Conservation (phyloP, 2,329 filamentous ascomycete genomes). For the Neurospora sp. region DNA sequence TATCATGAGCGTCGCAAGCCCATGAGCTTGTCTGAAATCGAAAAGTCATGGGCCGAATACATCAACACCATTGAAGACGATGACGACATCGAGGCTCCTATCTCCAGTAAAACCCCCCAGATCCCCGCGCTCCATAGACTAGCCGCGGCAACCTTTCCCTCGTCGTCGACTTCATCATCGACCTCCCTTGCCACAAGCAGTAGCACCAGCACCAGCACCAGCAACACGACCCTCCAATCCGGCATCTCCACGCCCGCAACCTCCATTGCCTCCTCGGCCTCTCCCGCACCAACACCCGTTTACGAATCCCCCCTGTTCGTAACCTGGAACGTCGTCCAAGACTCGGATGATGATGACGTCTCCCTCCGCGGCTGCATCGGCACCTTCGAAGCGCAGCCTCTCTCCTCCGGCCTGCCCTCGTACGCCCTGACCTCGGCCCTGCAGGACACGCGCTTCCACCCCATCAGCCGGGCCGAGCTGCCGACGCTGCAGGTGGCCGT, state of each 20-base stretch:
- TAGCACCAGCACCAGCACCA: slow-evolving; percentile 15
- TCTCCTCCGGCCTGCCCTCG: slow-evolving; percentile 62
- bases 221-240: slow-evolving; percentile 11
- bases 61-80: slow-evolving; percentile 18
- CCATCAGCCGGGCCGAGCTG: slow-evolving; percentile 44
- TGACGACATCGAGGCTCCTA: slow-evolving; percentile 8
- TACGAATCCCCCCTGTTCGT: slow-evolving; percentile 73
- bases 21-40: slow-evolving; percentile 57
- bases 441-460: slow-evolving; percentile 52
- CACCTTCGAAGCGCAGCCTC: slow-evolving; percentile 72
- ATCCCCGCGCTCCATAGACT: slow-evolving; percentile 35
- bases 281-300: slow-evolving; percentile 19
- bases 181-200: slow-evolving; percentile 18
- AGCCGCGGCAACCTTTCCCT: slow-evolving; percentile 22
- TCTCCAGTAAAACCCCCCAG: slow-evolving; percentile 20
- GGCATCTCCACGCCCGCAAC: slow-evolving; percentile 33
- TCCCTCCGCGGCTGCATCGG: slow-evolving; percentile 89
- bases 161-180: slow-evolving; percentile 23
- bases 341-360: slow-evolving; percentile 22
- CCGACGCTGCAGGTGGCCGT: slow-evolving; percentile 55
- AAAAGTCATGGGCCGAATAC: slow-evolving; percentile 51
- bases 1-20: slow-evolving; percentile 61
- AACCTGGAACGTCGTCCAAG: slow-evolving; percentile 67
- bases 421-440: slow-evolving; percentile 76
- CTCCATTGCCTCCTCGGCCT: slow-evolving; percentile 25